A percentile compares a stretch with the other conserved stretches of the same genome.
phyloP scores from a whole-genome alignment of 1,284 basidiomycete genomes.

The Rhizoctonia solani region DNA sequence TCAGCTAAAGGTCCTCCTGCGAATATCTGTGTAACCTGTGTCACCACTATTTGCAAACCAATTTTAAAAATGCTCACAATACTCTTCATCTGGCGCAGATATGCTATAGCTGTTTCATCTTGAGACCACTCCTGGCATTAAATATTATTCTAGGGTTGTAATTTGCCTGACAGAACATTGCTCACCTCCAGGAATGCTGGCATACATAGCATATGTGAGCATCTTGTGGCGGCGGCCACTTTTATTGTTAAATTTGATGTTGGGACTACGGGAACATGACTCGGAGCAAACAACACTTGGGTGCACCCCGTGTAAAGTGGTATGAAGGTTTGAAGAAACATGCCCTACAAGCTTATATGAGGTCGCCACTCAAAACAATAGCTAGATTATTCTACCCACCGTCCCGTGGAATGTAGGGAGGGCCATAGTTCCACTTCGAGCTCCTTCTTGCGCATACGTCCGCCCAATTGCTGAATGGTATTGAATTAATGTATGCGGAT shows the following conservation, averaged over 20 bases:
- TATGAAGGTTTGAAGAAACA: neutral
- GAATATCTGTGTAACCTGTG: constrained; percentile 19
- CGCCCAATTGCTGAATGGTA: neutral
- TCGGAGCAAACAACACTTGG: constrained; percentile 34
- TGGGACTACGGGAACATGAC: constrained; percentile 17
- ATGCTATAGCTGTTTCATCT: constrained; percentile 22
- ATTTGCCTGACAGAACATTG: neutral
- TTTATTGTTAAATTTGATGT: constrained; percentile 32
- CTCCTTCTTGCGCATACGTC: neutral
- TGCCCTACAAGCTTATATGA: neutral
- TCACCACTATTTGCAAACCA: neutral
- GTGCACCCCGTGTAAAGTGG: constrained; percentile 5
- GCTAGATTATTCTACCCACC: neutral
- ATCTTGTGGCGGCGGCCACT: neutral
- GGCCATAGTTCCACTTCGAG: neutral
- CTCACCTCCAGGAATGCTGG: constrained; percentile 36
- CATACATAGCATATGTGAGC: constrained; percentile 12
- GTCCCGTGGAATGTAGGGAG: constrained; percentile 13
- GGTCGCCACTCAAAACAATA: neutral
- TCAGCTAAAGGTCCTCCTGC: neutral
- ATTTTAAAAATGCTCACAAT: constrained; percentile 31
- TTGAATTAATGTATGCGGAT: neutral
- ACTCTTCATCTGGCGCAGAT: constrained; percentile 23
- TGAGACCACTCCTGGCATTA: constrained; percentile 32
- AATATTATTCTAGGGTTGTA: neutral